Evolutionary conservation across 176 grass and related monocot genomes (phyloP).

Genomic region (Thinopyrum elongatum): DNA sequence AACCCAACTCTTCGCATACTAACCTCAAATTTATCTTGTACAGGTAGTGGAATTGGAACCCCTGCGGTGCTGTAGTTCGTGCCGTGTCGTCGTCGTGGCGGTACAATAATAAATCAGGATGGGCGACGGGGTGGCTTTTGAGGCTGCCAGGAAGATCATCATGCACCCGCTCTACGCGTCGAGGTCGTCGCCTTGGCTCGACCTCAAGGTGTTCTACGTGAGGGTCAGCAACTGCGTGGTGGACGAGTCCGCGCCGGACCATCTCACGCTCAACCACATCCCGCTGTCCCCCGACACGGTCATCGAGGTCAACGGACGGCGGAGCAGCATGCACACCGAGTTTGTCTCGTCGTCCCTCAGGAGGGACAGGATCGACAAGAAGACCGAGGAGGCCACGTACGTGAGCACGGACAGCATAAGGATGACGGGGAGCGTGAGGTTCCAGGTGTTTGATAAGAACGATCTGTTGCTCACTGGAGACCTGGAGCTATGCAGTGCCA

Average conservation of each 20-base stretch:
- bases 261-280: conserved; percentile 78
- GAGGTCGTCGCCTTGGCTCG: conserved; percentile 87
- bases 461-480: conserved; percentile 72
- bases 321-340: conserved; percentile 82
- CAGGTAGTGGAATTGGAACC: conserved; percentile 11
- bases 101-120: conserved; percentile 28
- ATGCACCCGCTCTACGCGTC: conserved; percentile 78
- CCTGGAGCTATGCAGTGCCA: conserved; percentile 56
- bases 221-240: conserved; percentile 74
- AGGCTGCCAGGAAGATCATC: conserved; percentile 81
- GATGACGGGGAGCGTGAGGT: conserved; percentile 92
- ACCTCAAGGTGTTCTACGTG: conserved; percentile 85
- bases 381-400: conserved; percentile 87
- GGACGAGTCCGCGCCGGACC: conserved; percentile 56
- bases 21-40: neutral
- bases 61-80: neutral
- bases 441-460: conserved; percentile 83
- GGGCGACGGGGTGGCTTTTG: conserved; percentile 41
- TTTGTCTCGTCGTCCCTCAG: conserved; percentile 72
- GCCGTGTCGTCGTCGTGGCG: neutral
- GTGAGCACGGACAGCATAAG: conserved; percentile 82
- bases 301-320: conserved; percentile 84
- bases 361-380: conserved; percentile 79
- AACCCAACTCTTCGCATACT: neutral
- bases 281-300: conserved; percentile 77